phyloP scores from a whole-genome alignment of 345 rosid genomes.

The Arabis alpina region DNA sequence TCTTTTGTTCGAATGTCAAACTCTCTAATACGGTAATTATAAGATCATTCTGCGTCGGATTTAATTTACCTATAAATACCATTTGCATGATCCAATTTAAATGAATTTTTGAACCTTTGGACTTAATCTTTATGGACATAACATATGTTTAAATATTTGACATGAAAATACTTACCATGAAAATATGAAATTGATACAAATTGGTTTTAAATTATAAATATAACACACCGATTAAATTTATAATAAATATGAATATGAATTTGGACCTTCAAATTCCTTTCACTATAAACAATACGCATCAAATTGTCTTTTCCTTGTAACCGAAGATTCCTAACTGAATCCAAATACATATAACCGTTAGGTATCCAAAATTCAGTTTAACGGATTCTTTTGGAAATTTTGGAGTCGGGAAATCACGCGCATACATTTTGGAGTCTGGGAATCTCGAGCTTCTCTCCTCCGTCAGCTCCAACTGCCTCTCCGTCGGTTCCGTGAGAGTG shows the following conservation, averaged over 20 bases:
- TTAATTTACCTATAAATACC: background rate
- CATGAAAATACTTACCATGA: no score
- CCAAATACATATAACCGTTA: background rate
- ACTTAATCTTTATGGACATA: no score
- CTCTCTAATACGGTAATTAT: no score
- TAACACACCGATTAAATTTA: background rate
- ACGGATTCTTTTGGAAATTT: no score
- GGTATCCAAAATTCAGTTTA: no score
- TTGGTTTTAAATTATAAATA: background rate
- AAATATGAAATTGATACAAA: background rate
- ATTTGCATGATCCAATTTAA: slow-evolving; percentile 2
- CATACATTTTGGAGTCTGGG: no score
- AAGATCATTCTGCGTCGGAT: background rate
- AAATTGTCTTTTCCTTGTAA: background rate
- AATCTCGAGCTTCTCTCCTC: no score
- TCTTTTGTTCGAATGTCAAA: background rate
- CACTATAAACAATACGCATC: background rate
- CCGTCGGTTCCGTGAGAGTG: no score
- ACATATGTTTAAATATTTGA: no score
- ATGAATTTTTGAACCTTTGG: background rate
- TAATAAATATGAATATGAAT: no score
- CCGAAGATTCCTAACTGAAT: background rate
- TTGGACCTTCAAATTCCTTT: background rate
- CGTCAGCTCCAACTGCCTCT: no score
- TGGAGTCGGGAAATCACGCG: no score